Evolutionary conservation across 2,329 filamentous ascomycete species (phyloP).

Genomic region (Ceratocystis albifundus): DNA sequence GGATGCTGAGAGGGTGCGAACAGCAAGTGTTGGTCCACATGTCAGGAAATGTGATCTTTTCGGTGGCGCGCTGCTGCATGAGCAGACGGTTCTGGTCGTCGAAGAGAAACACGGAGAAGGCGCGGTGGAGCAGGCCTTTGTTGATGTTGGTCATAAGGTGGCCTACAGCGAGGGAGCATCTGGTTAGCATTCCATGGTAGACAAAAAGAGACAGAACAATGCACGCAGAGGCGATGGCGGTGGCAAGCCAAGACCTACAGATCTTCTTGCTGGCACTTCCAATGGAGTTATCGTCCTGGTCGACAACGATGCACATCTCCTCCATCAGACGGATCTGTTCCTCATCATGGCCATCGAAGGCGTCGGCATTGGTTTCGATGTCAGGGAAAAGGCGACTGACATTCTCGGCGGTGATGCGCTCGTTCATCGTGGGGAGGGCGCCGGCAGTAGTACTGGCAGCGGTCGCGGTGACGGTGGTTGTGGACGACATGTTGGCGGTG

Average conservation of each 20-base stretch:
- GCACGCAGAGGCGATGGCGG: too few species aligned
- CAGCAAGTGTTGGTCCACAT: slow-evolving; percentile 99
- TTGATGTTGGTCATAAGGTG: slow-evolving; percentile 99
- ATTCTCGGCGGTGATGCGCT: slow-evolving; percentile 70
- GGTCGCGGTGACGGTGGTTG: slow-evolving; percentile 14
- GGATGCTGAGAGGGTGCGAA: slow-evolving; percentile 86
- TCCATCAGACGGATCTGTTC: slow-evolving; percentile 98
- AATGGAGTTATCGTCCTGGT: slow-evolving; percentile 84
- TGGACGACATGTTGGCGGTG: slow-evolving; percentile 23
- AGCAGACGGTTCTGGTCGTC: slow-evolving; percentile 85
- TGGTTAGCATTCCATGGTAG: not conserved
- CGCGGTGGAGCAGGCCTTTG: slow-evolving; percentile 86
- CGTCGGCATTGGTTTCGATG: slow-evolving; percentile 57
- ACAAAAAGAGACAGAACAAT: not conserved
- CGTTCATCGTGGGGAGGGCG: slow-evolving; percentile 28
- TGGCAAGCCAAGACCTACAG: slow-evolving; percentile 48
- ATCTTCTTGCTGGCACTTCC: slow-evolving; percentile 97
- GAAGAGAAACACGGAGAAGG: slow-evolving; percentile 97
- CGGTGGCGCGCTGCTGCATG: slow-evolving; percentile 83
- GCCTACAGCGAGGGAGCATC: slow-evolving; percentile 42
- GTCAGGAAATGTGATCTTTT: slow-evolving; percentile 98
- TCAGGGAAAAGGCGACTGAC: slow-evolving; percentile 85
- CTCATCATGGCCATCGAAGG: slow-evolving; percentile 84
- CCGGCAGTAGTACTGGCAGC: slow-evolving; percentile 33
- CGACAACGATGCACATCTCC: slow-evolving; percentile 93